phyloP scores from a whole-genome alignment of 441 rosid genomes.

The Isatis lusitanica region DNA sequence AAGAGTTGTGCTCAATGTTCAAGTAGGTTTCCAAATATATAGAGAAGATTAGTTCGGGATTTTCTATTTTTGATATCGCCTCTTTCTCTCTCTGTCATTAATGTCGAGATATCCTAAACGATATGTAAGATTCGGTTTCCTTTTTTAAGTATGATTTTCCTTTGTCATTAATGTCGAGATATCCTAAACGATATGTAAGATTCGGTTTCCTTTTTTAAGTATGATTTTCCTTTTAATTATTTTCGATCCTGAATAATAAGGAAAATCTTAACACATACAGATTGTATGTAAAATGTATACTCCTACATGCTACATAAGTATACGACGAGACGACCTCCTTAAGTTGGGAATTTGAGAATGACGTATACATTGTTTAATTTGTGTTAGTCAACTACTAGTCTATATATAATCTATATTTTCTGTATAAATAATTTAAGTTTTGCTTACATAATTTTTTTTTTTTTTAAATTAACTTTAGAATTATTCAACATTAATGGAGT shows the following conservation, averaged over 20 bases:
- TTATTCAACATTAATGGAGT: not conserved
- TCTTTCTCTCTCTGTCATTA: not conserved
- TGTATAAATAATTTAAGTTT: not conserved
- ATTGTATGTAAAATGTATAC: not conserved
- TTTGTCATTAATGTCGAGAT: conserved; percentile 1
- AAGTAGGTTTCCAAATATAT: not conserved
- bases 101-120: not conserved
- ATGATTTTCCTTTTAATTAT: not conserved
- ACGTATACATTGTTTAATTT: not conserved
- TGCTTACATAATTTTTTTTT: not conserved
- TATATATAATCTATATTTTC: not conserved
- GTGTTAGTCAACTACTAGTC: not conserved
- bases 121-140: not conserved
- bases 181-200: not conserved
- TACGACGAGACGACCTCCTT: not conserved
- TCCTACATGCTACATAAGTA: not conserved
- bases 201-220: not conserved
- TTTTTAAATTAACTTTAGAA: not conserved
- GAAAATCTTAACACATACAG: not conserved
- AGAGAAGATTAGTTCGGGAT: not conserved
- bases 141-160: not conserved
- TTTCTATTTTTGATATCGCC: conserved; percentile 2
- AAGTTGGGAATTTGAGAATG: not conserved
- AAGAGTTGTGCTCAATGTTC: conserved; percentile 4
- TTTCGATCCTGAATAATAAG: conserved; percentile 1